These are phyloP conservation scores for Metschnikowia vanudenii DNA, from an alignment of 805 yeast genomes.

Conservation along the genomic window DNA sequence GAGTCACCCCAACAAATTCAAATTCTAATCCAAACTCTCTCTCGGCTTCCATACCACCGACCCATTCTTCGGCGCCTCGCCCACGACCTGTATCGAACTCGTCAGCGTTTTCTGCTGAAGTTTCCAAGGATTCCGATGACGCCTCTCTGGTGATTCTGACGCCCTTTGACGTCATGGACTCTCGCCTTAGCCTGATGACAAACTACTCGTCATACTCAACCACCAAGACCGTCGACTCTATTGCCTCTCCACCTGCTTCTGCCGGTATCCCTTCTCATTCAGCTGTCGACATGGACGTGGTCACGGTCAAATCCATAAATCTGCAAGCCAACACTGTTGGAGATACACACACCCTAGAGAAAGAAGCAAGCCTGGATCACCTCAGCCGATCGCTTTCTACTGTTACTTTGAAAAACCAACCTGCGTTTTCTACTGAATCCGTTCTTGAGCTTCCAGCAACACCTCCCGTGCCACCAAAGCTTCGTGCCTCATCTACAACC, in stretches of 20 bases:
- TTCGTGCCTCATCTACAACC: slow-evolving; percentile 19
- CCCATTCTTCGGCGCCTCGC: too few species aligned
- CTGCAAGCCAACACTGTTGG: neutral
- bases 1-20: neutral
- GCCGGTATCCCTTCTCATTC: too few species aligned
- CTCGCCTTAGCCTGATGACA: slow-evolving; percentile 40
- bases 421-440: neutral
- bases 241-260: too few species aligned
- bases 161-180: slow-evolving; percentile 36
- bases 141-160: slow-evolving; percentile 31
- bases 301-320: neutral
- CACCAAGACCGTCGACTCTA: slow-evolving; percentile 5
- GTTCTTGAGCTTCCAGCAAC: slow-evolving; percentile 2
- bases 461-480: slow-evolving; percentile 10
- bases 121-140: slow-evolving; percentile 35
- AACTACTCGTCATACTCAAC: slow-evolving; percentile 24
- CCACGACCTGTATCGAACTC: slow-evolving; percentile 34
- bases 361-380: slow-evolving; percentile 5
- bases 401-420: slow-evolving; percentile 16
- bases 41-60: too few species aligned
- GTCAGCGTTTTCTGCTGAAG: slow-evolving; percentile 31
- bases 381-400: slow-evolving; percentile 23
- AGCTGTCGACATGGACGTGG: too few species aligned
- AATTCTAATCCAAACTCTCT: too few species aligned
- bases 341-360: neutral